Evolutionary conservation across 371 early-diverging fungal genomes (phyloP), one percentile per base, ranked within the genome.

Genomic region (Mortierella sp.): DNA sequence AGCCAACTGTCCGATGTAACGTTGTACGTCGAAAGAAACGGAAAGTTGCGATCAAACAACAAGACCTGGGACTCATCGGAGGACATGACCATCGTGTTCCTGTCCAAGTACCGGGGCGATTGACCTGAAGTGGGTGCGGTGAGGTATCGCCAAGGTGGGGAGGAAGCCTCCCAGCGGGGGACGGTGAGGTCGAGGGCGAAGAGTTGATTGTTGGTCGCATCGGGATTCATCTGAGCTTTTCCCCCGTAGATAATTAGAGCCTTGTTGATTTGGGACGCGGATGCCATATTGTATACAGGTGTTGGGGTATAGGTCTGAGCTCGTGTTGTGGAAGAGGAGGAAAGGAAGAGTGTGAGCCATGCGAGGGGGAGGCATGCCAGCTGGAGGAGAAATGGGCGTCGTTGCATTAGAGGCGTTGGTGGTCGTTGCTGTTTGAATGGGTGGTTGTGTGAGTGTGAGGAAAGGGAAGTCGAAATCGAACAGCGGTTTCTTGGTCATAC

Each of bases 401-500:
- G 68, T 21, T 38, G 68, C 68, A 41, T 68, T 68, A 16, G 32
- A 27, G 18, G 63, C 27, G 58, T 11, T 56, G 27, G 27, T 56
- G 32, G 60, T 60, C n/a, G 60, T 63, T 29, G 21, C 16, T 35
- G 63, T 2, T 35, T 35, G 35, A 18, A 7, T 63, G 63, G 27
- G 58, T 11, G 0, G 58, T 27, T 27, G 27, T 29, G 4, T 12
- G 7, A 12, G 29, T 11, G 46, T 46, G 29, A 29, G 60, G 14
- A 27, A 68, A 68, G 2, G 41, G 68, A 38, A 41, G 21, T 68
- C 24, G 68, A 68, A 24, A 38, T 68, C 21, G 41, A 41, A 41
- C 43, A 32, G 38, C 43, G 24, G 68, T 24, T 35, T 41, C 68
- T 68, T 68, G 68, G 68, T 68, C 68, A 68, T 41, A 68, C 68